Evolutionary conservation across 192 early-diverging fungal species (phyloP).

Genomic region (Entomortierella lignicola): DNA sequence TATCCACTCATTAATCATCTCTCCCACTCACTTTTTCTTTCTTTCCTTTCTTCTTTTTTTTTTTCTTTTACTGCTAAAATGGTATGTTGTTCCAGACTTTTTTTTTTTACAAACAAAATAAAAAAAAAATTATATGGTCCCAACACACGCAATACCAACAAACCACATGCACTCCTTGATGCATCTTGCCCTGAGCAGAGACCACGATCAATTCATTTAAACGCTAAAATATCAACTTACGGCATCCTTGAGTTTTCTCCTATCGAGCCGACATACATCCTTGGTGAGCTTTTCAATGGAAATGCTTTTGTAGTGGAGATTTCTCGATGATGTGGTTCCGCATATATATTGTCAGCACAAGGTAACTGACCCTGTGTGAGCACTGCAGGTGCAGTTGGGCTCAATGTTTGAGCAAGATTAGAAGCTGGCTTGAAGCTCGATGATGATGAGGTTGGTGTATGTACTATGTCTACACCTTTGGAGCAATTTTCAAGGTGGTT

Average conservation of each 20-base stretch:
- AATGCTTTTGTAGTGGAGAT: not conserved
- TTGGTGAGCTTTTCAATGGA: not conserved
- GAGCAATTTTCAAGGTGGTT: not conserved
- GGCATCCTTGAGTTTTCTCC: conserved; percentile 2
- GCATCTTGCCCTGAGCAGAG: conserved; percentile 6
- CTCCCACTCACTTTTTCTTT: not conserved
- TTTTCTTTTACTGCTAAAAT: not conserved
- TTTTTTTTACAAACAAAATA: not conserved
- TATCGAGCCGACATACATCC: not conserved
- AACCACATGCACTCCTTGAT: conserved; percentile 12
- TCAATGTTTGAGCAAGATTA: not conserved
- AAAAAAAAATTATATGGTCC: too few relatives aligned
- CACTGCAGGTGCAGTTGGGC: not conserved
- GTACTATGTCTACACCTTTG: not conserved
- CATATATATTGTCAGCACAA: not conserved
- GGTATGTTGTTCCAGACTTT: not conserved
- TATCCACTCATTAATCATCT: not conserved
- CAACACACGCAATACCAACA: not conserved
- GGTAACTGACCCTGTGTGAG: not conserved
- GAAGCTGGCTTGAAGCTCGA: not conserved
- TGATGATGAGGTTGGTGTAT: not conserved
- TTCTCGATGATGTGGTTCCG: not conserved
- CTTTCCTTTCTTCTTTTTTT: not conserved
- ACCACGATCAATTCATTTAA: conserved; percentile 11
- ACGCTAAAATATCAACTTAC: conserved; percentile 12